Conservation (phyloP, 768 basidiomycete genomes). For the Leccinum imitatum region DNA sequence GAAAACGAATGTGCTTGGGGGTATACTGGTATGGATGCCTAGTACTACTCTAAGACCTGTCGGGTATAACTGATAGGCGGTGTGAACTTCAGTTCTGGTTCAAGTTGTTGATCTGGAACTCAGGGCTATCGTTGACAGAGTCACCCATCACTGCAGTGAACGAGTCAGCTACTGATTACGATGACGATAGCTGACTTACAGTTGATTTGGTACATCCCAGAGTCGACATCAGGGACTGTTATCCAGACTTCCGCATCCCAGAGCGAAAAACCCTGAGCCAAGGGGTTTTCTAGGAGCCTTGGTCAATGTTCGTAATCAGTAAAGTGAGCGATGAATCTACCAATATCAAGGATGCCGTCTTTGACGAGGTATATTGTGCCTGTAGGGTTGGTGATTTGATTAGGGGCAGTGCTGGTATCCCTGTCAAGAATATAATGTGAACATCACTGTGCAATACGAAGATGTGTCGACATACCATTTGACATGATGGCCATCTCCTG, state of each 20-base stretch:
- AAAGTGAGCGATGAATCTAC: constrained; percentile 20
- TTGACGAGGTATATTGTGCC: constrained; percentile 32
- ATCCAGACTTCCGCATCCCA: constrained; percentile 25
- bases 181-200: constrained; percentile 19
- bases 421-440: constrained; percentile 18
- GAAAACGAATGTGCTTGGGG: not conserved
- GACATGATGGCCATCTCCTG: constrained; percentile 17
- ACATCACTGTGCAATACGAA: not conserved
- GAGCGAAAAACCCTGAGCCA: constrained; percentile 33
- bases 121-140: constrained; percentile 30
- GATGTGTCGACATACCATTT: constrained; percentile 27
- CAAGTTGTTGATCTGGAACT: constrained; percentile 24
- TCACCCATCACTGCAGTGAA: constrained; percentile 32
- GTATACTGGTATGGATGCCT: not conserved
- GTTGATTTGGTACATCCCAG: constrained; percentile 35
- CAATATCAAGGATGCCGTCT: constrained; percentile 18
- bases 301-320: constrained; percentile 6
- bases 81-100: not conserved
- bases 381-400: constrained; percentile 32
- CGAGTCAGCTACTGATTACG: constrained; percentile 2
- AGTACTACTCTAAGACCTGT: not conserved
- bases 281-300: constrained; percentile 16
- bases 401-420: constrained; percentile 30
- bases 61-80: not conserved
- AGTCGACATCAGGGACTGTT: constrained; percentile 29